Base-by-base conservation (phyloP, 83 land plant genomes). In the Isoetes engelmannii region DNA sequence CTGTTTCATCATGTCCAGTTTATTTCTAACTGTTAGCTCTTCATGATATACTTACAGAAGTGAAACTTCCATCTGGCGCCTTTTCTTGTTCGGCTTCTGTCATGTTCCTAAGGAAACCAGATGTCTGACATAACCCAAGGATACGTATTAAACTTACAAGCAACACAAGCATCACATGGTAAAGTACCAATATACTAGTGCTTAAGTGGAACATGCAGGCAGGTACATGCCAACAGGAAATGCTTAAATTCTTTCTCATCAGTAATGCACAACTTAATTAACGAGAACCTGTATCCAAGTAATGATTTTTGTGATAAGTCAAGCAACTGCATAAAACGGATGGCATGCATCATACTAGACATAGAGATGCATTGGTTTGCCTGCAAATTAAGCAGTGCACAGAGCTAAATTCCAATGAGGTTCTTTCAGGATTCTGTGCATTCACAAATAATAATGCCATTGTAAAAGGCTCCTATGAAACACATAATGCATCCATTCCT, bases 61-160 rank as follows among this genome's bases (percentile, higher is more conserved):
- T 88, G 60, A 85, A 88, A 69, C 83, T 83, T 20, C 85, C 87
- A 77, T 88, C 85, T 20, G 92, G 87, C 8, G 89, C 81, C 49
- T 58, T 70, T n/a, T 73, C 45, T 15, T 57, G 48, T 72, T 88
- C 92, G 10, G 79, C 77, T 57, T 79, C 69, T 18, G 64, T 71
- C 17, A 82, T 80, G 47, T 72, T 62, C 63, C 86, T 80, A 45
- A 79, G 64, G 19, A 73, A 82, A 21, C 92, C 87, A 43, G 65
- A 69, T 18, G 85, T 76, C 92, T 87, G 37, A 10, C 28, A 12
- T 42, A 59, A 59, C 1, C 28, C 62, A 28, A 28, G 0, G 28
- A 18, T 12, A 12, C 1, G 19, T 19, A 20, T 59, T 42, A 20
- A 51, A 51, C 0, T 17, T 3, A 51, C 3, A 51, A 12, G 13